Evolutionary conservation across 1,284 basidiomycete species (phyloP).

Genomic region (Melampsora medusae): DNA sequence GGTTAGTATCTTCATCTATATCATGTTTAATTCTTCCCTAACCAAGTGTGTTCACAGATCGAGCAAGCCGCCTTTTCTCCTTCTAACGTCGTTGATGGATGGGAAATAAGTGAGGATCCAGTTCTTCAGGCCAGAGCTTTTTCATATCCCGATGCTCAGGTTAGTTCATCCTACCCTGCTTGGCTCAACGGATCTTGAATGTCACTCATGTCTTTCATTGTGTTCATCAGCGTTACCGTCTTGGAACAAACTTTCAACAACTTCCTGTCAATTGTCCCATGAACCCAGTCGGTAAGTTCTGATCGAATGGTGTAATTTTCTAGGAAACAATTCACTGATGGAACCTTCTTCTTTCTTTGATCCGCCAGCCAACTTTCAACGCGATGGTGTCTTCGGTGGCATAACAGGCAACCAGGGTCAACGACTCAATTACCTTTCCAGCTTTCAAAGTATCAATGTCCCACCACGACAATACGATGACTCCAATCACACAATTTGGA

Average conservation of each 20-base stretch:
- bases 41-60: slow-evolving; percentile 40
- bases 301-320: neutral
- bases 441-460: slow-evolving; percentile 57
- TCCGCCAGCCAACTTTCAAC: slow-evolving; percentile 75
- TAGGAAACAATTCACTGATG: neutral
- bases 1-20: neutral
- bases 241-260: slow-evolving; percentile 81
- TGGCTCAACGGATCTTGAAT: neutral
- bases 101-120: slow-evolving; percentile 83
- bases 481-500: slow-evolving; percentile 39
- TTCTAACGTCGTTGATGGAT: slow-evolving; percentile 77
- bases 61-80: slow-evolving; percentile 75
- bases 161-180: slow-evolving; percentile 65
- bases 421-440: slow-evolving; percentile 81
- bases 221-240: slow-evolving; percentile 58
- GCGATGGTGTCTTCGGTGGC: slow-evolving; percentile 54
- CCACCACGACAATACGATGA: slow-evolving; percentile 34
- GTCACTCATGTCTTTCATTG: neutral
- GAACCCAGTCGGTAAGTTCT: slow-evolving; percentile 57
- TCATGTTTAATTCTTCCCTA: neutral
- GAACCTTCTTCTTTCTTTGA: neutral
- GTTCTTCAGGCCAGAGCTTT: slow-evolving; percentile 88
- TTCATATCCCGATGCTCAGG: slow-evolving; percentile 91
- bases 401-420: slow-evolving; percentile 68
- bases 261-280: slow-evolving; percentile 82